Conservation (phyloP, 352 stramenopile species). For the Globisporangium perplexum region DNA sequence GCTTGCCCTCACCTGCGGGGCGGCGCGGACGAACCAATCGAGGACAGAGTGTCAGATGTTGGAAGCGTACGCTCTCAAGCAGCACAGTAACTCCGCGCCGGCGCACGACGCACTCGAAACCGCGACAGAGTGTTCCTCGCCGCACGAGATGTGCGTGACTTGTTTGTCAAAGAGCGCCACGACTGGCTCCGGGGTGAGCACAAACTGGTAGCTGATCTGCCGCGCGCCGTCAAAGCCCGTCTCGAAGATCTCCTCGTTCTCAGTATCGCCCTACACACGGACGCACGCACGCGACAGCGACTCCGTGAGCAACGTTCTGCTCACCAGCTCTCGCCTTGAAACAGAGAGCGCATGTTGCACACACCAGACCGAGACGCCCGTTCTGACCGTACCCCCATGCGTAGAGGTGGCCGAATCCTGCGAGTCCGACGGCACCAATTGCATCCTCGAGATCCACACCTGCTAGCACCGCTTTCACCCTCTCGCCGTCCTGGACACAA, state of each 20-base stretch:
- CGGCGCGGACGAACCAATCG: not conserved
- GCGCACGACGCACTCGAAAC: constrained; percentile 38
- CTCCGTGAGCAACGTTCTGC: not conserved
- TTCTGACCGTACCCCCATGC: constrained; percentile 67
- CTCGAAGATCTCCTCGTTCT: constrained; percentile 63
- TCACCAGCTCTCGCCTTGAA: too few relatives aligned
- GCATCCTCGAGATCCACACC: constrained; percentile 43
- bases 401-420: constrained; percentile 44
- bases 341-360: not conserved
- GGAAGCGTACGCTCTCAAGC: not conserved
- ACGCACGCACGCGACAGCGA: not conserved
- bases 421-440: constrained; percentile 33
- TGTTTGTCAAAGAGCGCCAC: constrained; percentile 37
- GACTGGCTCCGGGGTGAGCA: constrained; percentile 40
- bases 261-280: constrained; percentile 62
- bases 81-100: not conserved
- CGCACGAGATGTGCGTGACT: constrained; percentile 45
- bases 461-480: constrained; percentile 37
- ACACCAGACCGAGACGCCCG: constrained; percentile 53
- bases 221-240: constrained; percentile 57
- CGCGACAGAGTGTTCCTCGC: constrained; percentile 59
- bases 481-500: constrained; percentile 21
- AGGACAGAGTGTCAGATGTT: not conserved
- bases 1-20: constrained; percentile 34
- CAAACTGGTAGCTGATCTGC: constrained; percentile 66